Conservation (phyloP, 2,329 filamentous ascomycete species). For the Cordyceps fumosorosea region DNA sequence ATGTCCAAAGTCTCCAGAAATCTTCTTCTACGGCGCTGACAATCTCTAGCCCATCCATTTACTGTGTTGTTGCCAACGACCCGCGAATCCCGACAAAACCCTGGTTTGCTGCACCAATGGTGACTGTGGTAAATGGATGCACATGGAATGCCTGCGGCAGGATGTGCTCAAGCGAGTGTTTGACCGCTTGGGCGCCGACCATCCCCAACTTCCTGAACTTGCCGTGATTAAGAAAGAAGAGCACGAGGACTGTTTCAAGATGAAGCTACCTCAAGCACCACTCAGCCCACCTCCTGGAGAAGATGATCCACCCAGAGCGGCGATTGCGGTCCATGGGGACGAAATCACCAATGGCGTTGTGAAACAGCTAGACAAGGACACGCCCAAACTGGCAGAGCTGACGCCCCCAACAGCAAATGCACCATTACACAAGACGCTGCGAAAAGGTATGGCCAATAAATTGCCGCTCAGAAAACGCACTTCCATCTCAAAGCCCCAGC, state of each 20-base stretch:
- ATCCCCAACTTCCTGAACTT: slow-evolving; percentile 35
- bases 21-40: not conserved
- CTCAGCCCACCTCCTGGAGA: slow-evolving; percentile 47
- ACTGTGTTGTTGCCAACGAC: slow-evolving; percentile 52
- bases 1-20: slow-evolving; percentile 22
- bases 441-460: slow-evolving; percentile 23
- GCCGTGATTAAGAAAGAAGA: slow-evolving; percentile 27
- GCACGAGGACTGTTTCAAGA: slow-evolving; percentile 8
- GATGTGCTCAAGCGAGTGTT: slow-evolving; percentile 45
- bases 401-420: slow-evolving; percentile 16
- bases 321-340: slow-evolving; percentile 46
- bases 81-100: slow-evolving; percentile 56
- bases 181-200: slow-evolving; percentile 42
- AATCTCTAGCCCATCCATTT: slow-evolving; percentile 41
- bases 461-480: slow-evolving; percentile 31
- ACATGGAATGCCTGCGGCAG: slow-evolving; percentile 55
- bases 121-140: slow-evolving; percentile 54
- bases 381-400: slow-evolving; percentile 25
- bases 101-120: slow-evolving; percentile 51
- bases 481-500: slow-evolving; percentile 38
- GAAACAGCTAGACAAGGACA: slow-evolving; percentile 28
- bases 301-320: slow-evolving; percentile 43
- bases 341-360: slow-evolving; percentile 33
- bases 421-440: not conserved
- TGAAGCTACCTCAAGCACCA: slow-evolving; percentile 23